phyloP scores from a whole-genome alignment of 75 land plant genomes.

The Pinus tabuliformis region DNA sequence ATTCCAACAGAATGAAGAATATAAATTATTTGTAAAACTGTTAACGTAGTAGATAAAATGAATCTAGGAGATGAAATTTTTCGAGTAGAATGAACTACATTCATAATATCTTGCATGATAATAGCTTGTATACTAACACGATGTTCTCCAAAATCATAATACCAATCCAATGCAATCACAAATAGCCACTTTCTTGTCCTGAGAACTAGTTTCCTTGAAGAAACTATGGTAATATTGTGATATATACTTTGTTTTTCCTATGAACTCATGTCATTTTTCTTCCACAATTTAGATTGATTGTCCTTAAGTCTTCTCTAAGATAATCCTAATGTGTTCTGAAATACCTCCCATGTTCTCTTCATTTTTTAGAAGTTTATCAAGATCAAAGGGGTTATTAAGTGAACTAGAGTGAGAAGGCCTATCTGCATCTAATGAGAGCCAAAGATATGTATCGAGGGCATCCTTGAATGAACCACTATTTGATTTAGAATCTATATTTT shows the following conservation, averaged over 20 bases:
- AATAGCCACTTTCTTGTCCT: constrained; percentile 51
- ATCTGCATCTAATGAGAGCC: constrained; percentile 27
- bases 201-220: constrained; percentile 5
- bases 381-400: neutral
- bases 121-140: constrained; percentile 2
- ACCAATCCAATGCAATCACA: constrained; percentile 65
- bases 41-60: constrained; percentile 56
- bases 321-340: neutral
- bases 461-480: constrained; percentile 42
- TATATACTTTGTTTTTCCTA: neutral
- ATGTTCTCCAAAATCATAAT: constrained; percentile 26
- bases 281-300: neutral
- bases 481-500: constrained; percentile 29
- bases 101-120: constrained; percentile 30
- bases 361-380: neutral
- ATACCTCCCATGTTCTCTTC: neutral
- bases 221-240: neutral
- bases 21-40: constrained; percentile 32
- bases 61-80: constrained; percentile 25
- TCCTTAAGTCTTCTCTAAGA: neutral
- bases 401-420: neutral
- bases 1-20: constrained; percentile 31
- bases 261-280: neutral
- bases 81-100: constrained; percentile 8
- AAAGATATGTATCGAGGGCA: constrained; percentile 20